phyloP scores from a whole-genome alignment of 1,284 basidiomycete genomes.

The Ustilago tritici region DNA sequence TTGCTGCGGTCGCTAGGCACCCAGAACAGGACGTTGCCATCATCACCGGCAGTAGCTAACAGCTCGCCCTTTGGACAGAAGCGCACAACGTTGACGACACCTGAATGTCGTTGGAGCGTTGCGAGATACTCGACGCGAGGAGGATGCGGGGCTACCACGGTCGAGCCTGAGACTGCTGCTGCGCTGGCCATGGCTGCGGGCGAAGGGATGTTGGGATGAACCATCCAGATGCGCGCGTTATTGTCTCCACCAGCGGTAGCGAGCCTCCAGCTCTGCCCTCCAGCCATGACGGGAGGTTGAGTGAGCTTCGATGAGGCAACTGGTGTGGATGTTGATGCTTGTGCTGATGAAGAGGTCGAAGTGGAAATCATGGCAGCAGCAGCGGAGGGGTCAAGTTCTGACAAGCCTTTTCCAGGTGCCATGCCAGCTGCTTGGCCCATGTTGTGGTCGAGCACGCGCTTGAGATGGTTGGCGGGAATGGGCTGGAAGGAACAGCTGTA shows the following conservation, averaged over 20 bases:
- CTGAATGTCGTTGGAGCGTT: slow-evolving; percentile 91
- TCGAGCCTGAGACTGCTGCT: slow-evolving; percentile 76
- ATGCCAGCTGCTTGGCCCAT: slow-evolving; percentile 65
- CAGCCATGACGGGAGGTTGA: slow-evolving; percentile 63
- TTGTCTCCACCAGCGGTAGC: slow-evolving; percentile 98
- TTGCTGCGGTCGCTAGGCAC: slow-evolving; percentile 80
- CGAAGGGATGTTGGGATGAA: slow-evolving; percentile 68
- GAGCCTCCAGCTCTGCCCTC: slow-evolving; percentile 79
- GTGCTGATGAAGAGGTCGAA: slow-evolving; percentile 8
- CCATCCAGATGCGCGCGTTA: slow-evolving; percentile 78
- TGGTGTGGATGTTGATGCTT: slow-evolving; percentile 17
- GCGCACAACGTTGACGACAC: slow-evolving; percentile 94
- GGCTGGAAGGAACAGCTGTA: slow-evolving; percentile 68
- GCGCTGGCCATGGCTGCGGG: slow-evolving; percentile 72
- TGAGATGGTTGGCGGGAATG: slow-evolving; percentile 57
- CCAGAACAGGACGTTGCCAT: slow-evolving; percentile 98
- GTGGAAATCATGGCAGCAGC: slow-evolving; percentile 19
- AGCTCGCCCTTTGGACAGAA: slow-evolving; percentile 79
- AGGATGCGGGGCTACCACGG: slow-evolving; percentile 68
- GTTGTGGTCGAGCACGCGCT: slow-evolving; percentile 66
- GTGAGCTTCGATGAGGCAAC: slow-evolving; percentile 35
- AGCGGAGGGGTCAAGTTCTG: slow-evolving; percentile 25
- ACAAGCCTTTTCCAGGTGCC: slow-evolving; percentile 58
- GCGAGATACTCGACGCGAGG: slow-evolving; percentile 96
- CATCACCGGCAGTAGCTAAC: slow-evolving; percentile 74